Base-by-base conservation (phyloP, 2,329 filamentous ascomycete genomes). In the Fusarium nanum region DNA sequence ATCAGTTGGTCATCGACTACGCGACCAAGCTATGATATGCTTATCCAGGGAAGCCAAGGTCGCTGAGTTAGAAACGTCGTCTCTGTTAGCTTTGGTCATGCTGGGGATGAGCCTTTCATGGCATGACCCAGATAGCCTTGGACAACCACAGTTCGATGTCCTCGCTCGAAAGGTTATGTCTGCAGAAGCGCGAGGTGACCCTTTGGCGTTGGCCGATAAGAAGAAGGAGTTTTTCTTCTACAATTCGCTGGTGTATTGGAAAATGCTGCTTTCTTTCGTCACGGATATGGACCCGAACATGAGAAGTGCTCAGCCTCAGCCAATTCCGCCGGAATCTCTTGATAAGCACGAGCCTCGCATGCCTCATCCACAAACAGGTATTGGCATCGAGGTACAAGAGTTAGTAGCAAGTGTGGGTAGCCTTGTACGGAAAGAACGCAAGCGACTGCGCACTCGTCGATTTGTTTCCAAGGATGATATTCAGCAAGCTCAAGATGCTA, bases 101-200 rank as follows among this genome's bases (percentile, higher is more conserved):
- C 82, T 89, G 1, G 88, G 87, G 5, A 83, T 88, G 58, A 88
- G 86, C 3, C 87, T 87, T 7, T 85, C 85, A 37, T 90, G 88
- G 88, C 87, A 89, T 58, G 83, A 89, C 47, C 82, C 85, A 18
- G 82, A 79, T 41, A 85, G 86, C 52, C 79, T 89, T 7, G 88
- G 87, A 12, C 60, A 67, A 25, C 7, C 28, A 4, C 68, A 73
- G 57, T 73, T 72, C 12, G 56, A 73, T 7, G 56, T 72, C 11
- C 59, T 73, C 7, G 64, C 71, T 7, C 60, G 64, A 11, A 67
- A 60, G 32, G 58, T 71, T 10, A 41, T 66, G 7, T 57, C 71
- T 16, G 55, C 71, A 7, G 60, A 67, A 28, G 59, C 57, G 12
- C 47, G 49, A 1, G 53, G 55, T 1, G 47, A 65, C 1, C 58